Conservation (phyloP, 345 rosid species). For the Mangifera indica region DNA sequence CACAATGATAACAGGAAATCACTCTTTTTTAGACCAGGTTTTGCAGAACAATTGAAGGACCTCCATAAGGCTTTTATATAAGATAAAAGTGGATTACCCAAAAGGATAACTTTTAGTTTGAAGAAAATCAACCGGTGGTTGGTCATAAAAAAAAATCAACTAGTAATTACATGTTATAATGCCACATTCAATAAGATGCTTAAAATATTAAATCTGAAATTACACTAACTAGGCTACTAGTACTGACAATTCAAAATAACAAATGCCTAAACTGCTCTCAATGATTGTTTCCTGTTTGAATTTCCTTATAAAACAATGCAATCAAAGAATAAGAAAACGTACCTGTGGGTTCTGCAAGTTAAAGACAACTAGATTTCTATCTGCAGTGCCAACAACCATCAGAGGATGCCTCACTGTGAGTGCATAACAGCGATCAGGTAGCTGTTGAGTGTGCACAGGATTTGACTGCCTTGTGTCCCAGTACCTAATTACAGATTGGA, state of each 20-base stretch:
- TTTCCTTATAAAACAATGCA: not conserved
- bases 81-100: not conserved
- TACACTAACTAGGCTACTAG: not conserved
- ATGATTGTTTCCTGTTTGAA: not conserved
- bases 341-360: constrained; percentile 98
- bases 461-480: constrained; percentile 90
- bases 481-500: constrained; percentile 48
- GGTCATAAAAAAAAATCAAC: not conserved
- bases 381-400: constrained; percentile 99
- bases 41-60: not conserved
- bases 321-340: constrained; percentile 11
- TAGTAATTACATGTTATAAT: not conserved
- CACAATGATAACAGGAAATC: not conserved
- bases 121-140: not conserved
- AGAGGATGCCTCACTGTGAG: constrained; percentile 80
- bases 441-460: constrained; percentile 92
- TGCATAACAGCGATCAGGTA: constrained; percentile 90
- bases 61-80: not conserved
- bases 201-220: not conserved
- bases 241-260: not conserved
- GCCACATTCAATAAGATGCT: not conserved
- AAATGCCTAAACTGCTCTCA: not conserved
- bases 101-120: not conserved
- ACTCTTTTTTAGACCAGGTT: not conserved
- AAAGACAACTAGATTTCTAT: constrained; percentile 78